Evolutionary conservation across 768 basidiomycete genomes (phyloP), one percentile per base, ranked within the genome.

Genomic region (Roridomyces roridus): DNA sequence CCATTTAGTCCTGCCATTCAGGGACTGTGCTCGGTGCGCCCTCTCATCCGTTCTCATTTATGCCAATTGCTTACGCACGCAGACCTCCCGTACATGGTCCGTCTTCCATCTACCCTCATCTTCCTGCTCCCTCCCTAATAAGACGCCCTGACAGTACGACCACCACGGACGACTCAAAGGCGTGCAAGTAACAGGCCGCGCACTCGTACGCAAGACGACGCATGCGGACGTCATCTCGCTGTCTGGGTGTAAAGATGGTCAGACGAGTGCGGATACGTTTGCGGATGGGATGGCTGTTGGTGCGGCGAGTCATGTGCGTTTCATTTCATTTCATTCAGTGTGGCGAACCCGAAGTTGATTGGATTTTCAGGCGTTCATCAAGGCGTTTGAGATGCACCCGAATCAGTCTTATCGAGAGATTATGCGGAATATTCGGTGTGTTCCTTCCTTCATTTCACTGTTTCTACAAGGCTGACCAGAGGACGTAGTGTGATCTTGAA

Each of bases 171-270:
- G 80, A 41, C 65, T 85, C 47, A 83, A 78, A 59, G 80, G 80
- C 4, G 72, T 63, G 24, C 77, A 79, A 1, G 65, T 84, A 29
- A 68, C 70, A 35, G 55, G 65, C 26, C 69, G 67, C 14, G 64
- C 72, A 31, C 68, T 67, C 53, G 56, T 51, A n/a, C 52, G 64
- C 20, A 88, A 87, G 66, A 76, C 79, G 11, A 85, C 86, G 6
- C 69, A 80, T 0, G 94, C 91, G 2, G 96, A 98, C 67, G 92
- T 82, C 85, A 87, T 92, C 47, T 88, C 86, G 1, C 89, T 85
- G 70, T 85, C 88, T 17, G 88, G 83, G 20, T 90, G 89, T 65
- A 77, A 83, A 48, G 91, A 92, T 67, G 79, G 79, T 29, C 83
- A 90, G 69, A 90, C 83, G 0, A 91, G 89, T 65, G 86, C 87